These are phyloP conservation scores for Calocybe indica DNA, from an alignment of 768 basidiomycete species.

Conservation along the genomic window DNA sequence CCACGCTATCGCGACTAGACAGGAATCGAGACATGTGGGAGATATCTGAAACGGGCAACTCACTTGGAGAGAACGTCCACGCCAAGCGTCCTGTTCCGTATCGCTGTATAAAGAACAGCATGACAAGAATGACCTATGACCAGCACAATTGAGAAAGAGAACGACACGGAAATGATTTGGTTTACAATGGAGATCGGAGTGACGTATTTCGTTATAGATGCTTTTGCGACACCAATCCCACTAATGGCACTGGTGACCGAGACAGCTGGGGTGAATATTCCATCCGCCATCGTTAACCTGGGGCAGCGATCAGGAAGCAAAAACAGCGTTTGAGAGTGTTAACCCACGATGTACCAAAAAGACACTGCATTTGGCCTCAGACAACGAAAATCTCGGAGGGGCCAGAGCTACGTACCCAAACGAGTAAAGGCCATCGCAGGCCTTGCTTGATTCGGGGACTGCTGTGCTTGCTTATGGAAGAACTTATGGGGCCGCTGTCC, in stretches of 20 bases:
- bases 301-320: neutral
- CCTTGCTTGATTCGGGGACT: constrained; percentile 20
- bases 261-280: constrained; percentile 63
- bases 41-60: neutral
- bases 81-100: constrained; percentile 51
- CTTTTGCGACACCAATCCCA: constrained; percentile 57
- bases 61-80: constrained; percentile 43
- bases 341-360: constrained; percentile 53
- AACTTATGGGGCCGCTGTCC: constrained; percentile 24
- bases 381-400: neutral
- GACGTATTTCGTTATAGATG: constrained; percentile 37
- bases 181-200: constrained; percentile 53
- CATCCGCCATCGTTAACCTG: constrained; percentile 61
- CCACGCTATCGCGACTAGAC: constrained; percentile 49
- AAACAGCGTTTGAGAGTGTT: neutral
- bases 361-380: constrained; percentile 27
- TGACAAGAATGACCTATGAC: constrained; percentile 42
- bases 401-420: constrained; percentile 38
- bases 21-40: neutral
- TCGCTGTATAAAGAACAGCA: constrained; percentile 52
- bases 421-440: constrained; percentile 42
- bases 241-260: constrained; percentile 62
- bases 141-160: neutral
- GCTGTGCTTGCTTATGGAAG: constrained; percentile 4
- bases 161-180: neutral